Evolutionary conservation across 495 filamentous ascomycete species (phyloP), one percentile per base, ranked within the genome.

Genomic region (Penicillium paxilli): DNA sequence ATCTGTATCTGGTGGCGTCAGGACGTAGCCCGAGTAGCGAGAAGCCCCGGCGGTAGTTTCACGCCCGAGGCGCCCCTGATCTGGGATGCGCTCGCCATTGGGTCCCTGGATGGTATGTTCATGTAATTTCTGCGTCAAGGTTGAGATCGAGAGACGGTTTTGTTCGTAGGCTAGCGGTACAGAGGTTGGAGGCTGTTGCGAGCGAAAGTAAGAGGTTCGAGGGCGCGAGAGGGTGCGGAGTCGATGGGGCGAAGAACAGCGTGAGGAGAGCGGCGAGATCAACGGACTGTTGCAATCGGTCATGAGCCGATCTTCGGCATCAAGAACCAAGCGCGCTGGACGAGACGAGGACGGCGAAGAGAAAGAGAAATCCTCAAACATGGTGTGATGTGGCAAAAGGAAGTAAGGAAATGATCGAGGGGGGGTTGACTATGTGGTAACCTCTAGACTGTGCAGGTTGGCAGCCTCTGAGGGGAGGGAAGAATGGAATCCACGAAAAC

Each of bases 311-410:
- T 76, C 74, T 19, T 77, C 74, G 25, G 60, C 51, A 53, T 76
- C 73, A 23, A 71, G 44, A n/a, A 68, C 57, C 14, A 70, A 53
- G 19, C 68, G 69, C 44, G 64, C 19, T 0, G 72, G 66, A 37
- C 61, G 58, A 33, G 72, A n/a, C n/a, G n/a, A 74, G 4, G 73
- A 73, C 3, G 73, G 66, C 42, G 74, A 73, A 17, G 74, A 66
- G 52, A 77, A 77, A 35, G 74, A 74, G 60, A 77, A 77, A 59
- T 77, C 66, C 57, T 77, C 72, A 61, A 77, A 77, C 74, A 77
- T 77, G 56, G 9, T 63, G 58, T 77, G 56, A 9, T 63, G 58
- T 44, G 50, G 51, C 47, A 50, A 51, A 47, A 8, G 40, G 35
- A 14, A 8, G 16, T 12, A 14, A 14, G 30, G 11, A 12, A 10